phyloP scores from a whole-genome alignment of 2,329 filamentous ascomycete species.

The Ophiocordyceps camponoti-rufipedis region DNA sequence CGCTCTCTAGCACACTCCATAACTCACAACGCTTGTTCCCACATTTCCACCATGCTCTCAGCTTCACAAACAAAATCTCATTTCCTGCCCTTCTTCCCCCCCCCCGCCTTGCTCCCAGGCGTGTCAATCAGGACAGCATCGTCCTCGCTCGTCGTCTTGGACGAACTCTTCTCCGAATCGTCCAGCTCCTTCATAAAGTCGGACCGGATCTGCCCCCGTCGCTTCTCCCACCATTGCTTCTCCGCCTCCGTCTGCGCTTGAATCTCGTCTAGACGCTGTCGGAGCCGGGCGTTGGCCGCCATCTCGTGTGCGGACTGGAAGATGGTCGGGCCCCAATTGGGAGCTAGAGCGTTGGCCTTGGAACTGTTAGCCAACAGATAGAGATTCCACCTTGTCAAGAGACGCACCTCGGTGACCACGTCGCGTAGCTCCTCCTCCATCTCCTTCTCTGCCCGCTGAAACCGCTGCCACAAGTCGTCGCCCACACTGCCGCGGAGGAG shows the following conservation, averaged over 20 bases:
- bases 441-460: conserved; percentile 84
- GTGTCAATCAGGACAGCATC: conserved; percentile 56
- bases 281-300: conserved; percentile 62
- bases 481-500: conserved; percentile 84
- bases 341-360: conserved; percentile 76
- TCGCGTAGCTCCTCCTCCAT: conserved; percentile 93
- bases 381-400: neutral
- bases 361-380: neutral
- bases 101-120: conserved; percentile 22
- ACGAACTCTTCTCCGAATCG: conserved; percentile 31
- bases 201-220: conserved; percentile 50
- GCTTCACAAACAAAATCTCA: neutral
- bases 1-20: neutral
- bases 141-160: conserved; percentile 17
- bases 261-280: conserved; percentile 57
- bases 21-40: neutral
- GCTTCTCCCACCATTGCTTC: conserved; percentile 86
- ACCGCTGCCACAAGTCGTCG: conserved; percentile 89
- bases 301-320: conserved; percentile 98
- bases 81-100: conserved; percentile 41
- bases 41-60: neutral
- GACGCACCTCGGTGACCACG: conserved; percentile 68
- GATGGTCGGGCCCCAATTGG: conserved; percentile 83
- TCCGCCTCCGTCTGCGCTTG: conserved; percentile 54
- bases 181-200: conserved; percentile 79